Evolutionary conservation across 345 rosid species (phyloP).

Genomic region (Aurinia saxatilis): DNA sequence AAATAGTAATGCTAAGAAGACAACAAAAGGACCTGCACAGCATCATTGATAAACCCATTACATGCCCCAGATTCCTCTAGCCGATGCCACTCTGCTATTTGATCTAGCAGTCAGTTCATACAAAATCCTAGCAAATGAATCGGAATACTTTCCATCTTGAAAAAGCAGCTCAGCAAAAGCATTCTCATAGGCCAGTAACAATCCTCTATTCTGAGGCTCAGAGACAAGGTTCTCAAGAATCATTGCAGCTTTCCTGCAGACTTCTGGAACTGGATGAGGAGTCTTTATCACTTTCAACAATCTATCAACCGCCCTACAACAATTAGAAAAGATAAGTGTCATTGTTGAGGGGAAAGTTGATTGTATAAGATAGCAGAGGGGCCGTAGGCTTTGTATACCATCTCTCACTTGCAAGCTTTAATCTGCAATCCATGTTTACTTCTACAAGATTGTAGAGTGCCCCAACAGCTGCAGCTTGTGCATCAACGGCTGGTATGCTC

Average conservation of each 20-base stretch:
- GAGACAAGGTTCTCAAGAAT: constrained; percentile 83
- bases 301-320: constrained; percentile 85
- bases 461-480: constrained; percentile 96
- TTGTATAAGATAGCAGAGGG: background rate
- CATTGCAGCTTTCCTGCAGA: constrained; percentile 94
- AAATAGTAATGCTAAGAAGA: no score
- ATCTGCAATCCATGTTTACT: constrained; percentile 90
- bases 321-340: background rate
- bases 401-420: constrained; percentile 96
- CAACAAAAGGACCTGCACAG: no score
- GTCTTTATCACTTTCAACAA: constrained; percentile 71
- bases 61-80: constrained; percentile 95
- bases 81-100: constrained; percentile 70
- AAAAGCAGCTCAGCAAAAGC: constrained; percentile 87
- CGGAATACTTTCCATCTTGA: constrained; percentile 76
- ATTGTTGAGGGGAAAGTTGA: background rate
- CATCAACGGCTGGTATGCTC: constrained; percentile 69
- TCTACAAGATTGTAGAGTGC: constrained; percentile 95
- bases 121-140: constrained; percentile 87
- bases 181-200: constrained; percentile 76
- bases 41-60: constrained; percentile 21
- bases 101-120: constrained; percentile 88
- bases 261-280: constrained; percentile 92
- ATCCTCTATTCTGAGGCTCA: constrained; percentile 83
- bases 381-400: constrained; percentile 38